Evolutionary conservation across 257 asterid species (phyloP).

Genomic region (Fraxinus quadrangulata): DNA sequence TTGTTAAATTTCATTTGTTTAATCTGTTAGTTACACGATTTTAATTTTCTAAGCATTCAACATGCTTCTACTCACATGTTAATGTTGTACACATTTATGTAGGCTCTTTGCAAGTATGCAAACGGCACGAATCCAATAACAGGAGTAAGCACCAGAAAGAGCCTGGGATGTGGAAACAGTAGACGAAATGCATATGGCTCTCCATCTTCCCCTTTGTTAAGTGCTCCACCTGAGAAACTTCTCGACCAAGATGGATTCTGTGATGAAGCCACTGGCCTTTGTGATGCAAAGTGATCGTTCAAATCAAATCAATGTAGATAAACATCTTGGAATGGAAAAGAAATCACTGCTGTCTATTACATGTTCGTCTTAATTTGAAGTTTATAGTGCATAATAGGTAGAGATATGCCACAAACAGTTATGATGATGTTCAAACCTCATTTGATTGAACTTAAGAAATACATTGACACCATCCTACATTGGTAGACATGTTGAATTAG

Average conservation of each 20-base stretch:
- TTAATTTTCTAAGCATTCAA: background rate
- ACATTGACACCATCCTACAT: background rate
- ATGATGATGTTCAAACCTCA: background rate
- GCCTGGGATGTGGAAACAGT: conserved; percentile 94
- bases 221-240: conserved; percentile 84
- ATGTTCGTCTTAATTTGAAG: no score
- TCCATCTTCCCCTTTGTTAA: conserved; percentile 90
- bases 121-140: conserved; percentile 86
- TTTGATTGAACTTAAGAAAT: background rate
- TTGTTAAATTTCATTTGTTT: no score
- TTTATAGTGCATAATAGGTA: background rate
- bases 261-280: conserved; percentile 77
- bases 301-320: background rate
- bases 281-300: conserved; percentile 54
- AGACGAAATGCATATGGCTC: conserved; percentile 87
- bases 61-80: background rate
- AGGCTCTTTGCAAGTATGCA: conserved; percentile 98
- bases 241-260: conserved; percentile 94
- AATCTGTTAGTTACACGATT: background rate
- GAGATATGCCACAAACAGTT: background rate
- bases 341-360: background rate
- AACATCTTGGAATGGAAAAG: background rate
- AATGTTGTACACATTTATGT: background rate
- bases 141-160: conserved; percentile 85
- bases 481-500: conserved; percentile 1